These are phyloP conservation scores for Exophiala mesophila DNA, from an alignment of 2,329 filamentous ascomycete genomes.

Conservation along the genomic window DNA sequence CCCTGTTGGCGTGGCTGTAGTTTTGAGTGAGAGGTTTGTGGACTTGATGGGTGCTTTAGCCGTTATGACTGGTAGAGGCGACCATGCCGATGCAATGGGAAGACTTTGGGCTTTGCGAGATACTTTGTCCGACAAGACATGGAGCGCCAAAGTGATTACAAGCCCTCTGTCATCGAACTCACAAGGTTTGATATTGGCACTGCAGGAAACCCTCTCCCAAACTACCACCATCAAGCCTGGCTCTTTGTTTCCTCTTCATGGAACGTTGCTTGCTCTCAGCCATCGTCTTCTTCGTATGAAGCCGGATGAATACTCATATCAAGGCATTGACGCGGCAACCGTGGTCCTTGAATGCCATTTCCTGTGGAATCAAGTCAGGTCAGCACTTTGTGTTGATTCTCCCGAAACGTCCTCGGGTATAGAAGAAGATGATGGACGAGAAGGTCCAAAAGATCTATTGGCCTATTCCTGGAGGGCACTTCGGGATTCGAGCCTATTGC, in stretches of 20 bases:
- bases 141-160: not conserved
- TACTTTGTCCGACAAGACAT: not conserved
- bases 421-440: conserved; percentile 68
- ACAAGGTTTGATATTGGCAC: not conserved
- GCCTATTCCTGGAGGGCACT: conserved; percentile 93
- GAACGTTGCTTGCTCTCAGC: conserved; percentile 15
- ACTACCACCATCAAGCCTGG: conserved; percentile 9
- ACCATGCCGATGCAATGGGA: conserved; percentile 88
- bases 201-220: conserved; percentile 4
- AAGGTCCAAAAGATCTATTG: conserved; percentile 76
- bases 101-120: conserved; percentile 12
- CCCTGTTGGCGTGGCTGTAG: conserved; percentile 1
- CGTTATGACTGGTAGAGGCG: conserved; percentile 70
- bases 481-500: conserved; percentile 82
- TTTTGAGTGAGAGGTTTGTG: conserved; percentile 44
- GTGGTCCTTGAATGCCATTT: conserved; percentile 58
- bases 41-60: conserved; percentile 51
- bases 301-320: conserved; percentile 30
- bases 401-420: conserved; percentile 72
- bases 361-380: conserved; percentile 73
- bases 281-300: conserved; percentile 14
- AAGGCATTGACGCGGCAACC: conserved; percentile 30
- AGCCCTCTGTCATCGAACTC: not conserved
- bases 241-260: conserved; percentile 20
- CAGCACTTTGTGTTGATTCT: conserved; percentile 85